Conservation (phyloP, 108 stramenopile genomes). For the Skeletonema tropicum region DNA sequence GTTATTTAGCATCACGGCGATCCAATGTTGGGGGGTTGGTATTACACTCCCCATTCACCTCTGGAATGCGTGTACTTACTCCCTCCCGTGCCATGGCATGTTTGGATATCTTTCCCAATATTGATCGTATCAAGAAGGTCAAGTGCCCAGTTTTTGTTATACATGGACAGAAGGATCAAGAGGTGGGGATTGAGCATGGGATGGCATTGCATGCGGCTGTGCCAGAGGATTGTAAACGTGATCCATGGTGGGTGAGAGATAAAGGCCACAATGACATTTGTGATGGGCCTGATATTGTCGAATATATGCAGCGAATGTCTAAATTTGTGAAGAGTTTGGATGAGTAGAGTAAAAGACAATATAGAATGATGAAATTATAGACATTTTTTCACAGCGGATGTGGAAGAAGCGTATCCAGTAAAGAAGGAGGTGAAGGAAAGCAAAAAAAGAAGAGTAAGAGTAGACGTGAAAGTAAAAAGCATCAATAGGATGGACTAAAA, state of each 20-base stretch:
- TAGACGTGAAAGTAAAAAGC: background rate
- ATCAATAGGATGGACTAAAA: background rate
- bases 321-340: slow-evolving; percentile 63
- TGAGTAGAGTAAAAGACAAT: background rate
- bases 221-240: slow-evolving; percentile 63
- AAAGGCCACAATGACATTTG: slow-evolving; percentile 92
- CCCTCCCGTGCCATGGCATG: slow-evolving; percentile 75
- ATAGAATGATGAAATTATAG: background rate
- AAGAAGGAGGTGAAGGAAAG: background rate
- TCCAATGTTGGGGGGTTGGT: slow-evolving; percentile 77
- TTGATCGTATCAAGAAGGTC: slow-evolving; percentile 78
- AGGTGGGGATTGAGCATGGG: slow-evolving; percentile 81
- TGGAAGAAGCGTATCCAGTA: too few relatives aligned
- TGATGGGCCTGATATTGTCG: slow-evolving; percentile 72
- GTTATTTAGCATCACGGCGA: slow-evolving; percentile 65
- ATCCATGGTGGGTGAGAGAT: slow-evolving; percentile 89
- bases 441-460: background rate
- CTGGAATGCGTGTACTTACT: slow-evolving; percentile 89
- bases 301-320: slow-evolving; percentile 72
- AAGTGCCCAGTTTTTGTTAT: slow-evolving; percentile 86
- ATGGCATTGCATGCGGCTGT: slow-evolving; percentile 72
- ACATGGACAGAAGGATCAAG: slow-evolving; percentile 85
- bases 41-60: slow-evolving; percentile 85
- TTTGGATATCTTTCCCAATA: slow-evolving; percentile 90
- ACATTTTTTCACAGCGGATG: too few relatives aligned